These are phyloP conservation scores for Metschnikowia colocasiae DNA, from an alignment of 805 yeast genomes.

Conservation along the genomic window DNA sequence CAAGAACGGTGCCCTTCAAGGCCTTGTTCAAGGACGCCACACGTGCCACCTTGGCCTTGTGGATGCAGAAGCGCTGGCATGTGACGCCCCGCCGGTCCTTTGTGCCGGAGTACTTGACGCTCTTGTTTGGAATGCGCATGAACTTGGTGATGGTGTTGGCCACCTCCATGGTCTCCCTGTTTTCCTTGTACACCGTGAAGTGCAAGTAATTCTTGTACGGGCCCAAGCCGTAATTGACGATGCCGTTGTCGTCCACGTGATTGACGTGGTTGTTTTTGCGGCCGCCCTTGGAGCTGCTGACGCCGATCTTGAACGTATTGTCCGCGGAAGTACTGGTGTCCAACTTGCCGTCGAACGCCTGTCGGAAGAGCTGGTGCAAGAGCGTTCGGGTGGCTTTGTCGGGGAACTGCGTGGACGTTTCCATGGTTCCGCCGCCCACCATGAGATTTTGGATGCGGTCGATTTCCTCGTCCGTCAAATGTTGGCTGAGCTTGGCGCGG, in stretches of 20 bases:
- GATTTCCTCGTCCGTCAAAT: conserved; percentile 62
- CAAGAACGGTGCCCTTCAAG: conserved; percentile 72
- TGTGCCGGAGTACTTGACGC: conserved; percentile 85
- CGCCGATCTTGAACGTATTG: conserved; percentile 62
- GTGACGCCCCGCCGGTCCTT: conserved; percentile 96
- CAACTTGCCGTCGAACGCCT: conserved; percentile 65
- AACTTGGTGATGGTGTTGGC: conserved; percentile 70
- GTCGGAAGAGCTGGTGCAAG: conserved; percentile 73
- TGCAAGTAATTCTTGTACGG: conserved; percentile 65
- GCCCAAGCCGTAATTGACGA: conserved; percentile 71
- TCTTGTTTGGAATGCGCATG: conserved; percentile 67
- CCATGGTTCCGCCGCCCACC: conserved; percentile 52
- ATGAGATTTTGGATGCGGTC: conserved; percentile 52
- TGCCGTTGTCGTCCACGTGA: conserved; percentile 47
- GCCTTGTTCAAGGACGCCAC: conserved; percentile 72
- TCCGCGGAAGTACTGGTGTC: conserved; percentile 75
- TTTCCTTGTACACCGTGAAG: conserved; percentile 84
- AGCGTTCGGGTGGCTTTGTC: conserved; percentile 74
- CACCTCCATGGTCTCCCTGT: conserved; percentile 96
- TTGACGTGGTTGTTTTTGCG: conserved; percentile 37
- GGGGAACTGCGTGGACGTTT: conserved; percentile 51
- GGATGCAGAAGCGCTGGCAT: conserved; percentile 72
- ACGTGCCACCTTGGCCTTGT: conserved; percentile 68
- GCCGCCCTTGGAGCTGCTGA: conserved; percentile 38
- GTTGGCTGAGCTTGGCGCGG: conserved; percentile 43